Evolutionary conservation across 768 basidiomycete species (phyloP), one percentile per base, ranked within the genome.

Genomic region (Dioszegia aurantiaca): DNA sequence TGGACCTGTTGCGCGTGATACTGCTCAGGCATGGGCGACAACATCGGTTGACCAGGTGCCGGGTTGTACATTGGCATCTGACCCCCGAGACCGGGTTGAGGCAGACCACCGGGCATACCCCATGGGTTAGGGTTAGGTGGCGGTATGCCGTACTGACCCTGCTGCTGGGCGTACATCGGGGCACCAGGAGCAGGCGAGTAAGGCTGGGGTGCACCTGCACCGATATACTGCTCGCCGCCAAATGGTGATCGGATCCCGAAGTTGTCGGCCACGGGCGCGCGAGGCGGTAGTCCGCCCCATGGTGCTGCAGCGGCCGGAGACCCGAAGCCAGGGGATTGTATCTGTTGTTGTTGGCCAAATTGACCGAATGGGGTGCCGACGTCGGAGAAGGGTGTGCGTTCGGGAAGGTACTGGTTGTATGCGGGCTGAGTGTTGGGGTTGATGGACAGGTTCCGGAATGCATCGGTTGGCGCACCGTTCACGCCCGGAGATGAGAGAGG

Each of bases 151-250:
- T 47, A 53, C 30, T 42, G 62, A 41, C 31, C 60, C 55, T 67
- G 71, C 16, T 65, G 66, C 43, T 59, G 69, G 21, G 67, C 64
- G 33, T 63, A 64, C 43, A 57, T 49, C 19, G 55, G 65, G 33
- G 48, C 58, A 10, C 43, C 23, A 1, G 56, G 62, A 10, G 42
- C 48, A 33, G 56, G 59, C 45, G 51, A 53, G 51, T 53, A 53
- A 49, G 58, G 64, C 42, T 69, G 72, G 28, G 66, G 61, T 11
- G 58, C 43, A 40, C 51, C 51, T 16, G 42, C 42, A 36, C 33
- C 33, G 33, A 33, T 33, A 14, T 56, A 53, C 2, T 64, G 67
- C 19, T 59, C 60, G 16, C 60, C 66, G 31, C 66, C 60, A 19
- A 56, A 55, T 23, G 67, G 67, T 17, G 65, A 60, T 33, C 63